phyloP scores from a whole-genome alignment of 2,329 filamentous ascomycete species.

The Paecilomyces sp. region DNA sequence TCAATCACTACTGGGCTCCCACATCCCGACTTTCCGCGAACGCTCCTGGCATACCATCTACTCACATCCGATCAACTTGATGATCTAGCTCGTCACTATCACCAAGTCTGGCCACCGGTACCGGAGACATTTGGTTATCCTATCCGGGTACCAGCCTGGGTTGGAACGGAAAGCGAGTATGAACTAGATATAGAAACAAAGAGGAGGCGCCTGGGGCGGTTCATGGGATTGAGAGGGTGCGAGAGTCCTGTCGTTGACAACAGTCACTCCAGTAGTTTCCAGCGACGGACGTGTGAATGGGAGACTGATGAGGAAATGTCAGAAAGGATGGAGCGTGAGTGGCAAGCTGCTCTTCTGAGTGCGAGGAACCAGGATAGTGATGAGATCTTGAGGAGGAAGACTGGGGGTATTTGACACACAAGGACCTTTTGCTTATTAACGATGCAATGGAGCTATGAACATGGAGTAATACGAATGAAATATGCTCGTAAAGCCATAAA shows the following conservation, averaged over 20 bases:
- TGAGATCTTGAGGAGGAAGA: slow-evolving; percentile 11
- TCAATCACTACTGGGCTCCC: slow-evolving; percentile 25
- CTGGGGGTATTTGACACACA: slow-evolving; percentile 4
- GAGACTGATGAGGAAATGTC: slow-evolving; percentile 11
- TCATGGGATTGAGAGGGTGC: slow-evolving; percentile 35
- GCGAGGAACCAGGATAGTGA: slow-evolving; percentile 17
- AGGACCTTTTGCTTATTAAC: not conserved
- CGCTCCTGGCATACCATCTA: slow-evolving; percentile 32
- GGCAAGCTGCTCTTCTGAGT: slow-evolving; percentile 18
- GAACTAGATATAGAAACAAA: slow-evolving; percentile 28
- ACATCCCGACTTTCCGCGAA: slow-evolving; percentile 32
- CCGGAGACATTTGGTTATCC: slow-evolving; percentile 29
- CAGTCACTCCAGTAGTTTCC: not conserved
- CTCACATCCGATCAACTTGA: slow-evolving; percentile 35
- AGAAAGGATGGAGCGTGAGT: slow-evolving; percentile 19
- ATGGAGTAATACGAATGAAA: not conserved
- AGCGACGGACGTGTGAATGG: not conserved
- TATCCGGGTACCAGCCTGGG: slow-evolving; percentile 20
- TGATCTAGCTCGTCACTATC: slow-evolving; percentile 33
- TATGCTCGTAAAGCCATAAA: too few relatives aligned
- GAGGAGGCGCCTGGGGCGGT: slow-evolving; percentile 33
- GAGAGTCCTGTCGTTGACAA: slow-evolving; percentile 16
- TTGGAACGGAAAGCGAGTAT: slow-evolving; percentile 13
- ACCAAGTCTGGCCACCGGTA: slow-evolving; percentile 32
- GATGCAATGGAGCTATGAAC: too few relatives aligned